These are phyloP conservation scores for Microascus cirrosus DNA, from an alignment of 2,329 filamentous ascomycete genomes.

Conservation along the genomic window DNA sequence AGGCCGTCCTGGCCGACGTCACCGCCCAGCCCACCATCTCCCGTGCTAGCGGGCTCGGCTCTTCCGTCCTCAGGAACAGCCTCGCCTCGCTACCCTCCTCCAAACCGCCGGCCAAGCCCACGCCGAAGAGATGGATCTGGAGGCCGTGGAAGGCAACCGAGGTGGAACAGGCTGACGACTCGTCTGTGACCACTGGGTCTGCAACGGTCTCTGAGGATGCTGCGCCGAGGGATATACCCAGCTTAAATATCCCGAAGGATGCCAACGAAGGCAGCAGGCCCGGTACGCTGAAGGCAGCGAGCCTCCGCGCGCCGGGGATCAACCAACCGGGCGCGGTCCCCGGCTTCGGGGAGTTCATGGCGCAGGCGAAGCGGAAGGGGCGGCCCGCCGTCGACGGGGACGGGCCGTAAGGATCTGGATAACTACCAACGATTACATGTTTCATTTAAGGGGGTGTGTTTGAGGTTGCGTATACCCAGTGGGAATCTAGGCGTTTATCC, in stretches of 20 bases:
- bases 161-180: not conserved
- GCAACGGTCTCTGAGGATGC: not conserved
- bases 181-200: not conserved
- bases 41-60: constrained; percentile 34
- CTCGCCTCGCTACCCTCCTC: constrained; percentile 25
- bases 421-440: too few relatives aligned
- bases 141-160: not conserved
- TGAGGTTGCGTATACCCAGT: too few relatives aligned
- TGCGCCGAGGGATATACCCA: not conserved
- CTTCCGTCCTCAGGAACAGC: constrained; percentile 46
- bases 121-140: not conserved
- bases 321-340: constrained; percentile 68
- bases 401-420: too few relatives aligned
- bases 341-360: constrained; percentile 52
- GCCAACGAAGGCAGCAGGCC: not conserved
- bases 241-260: not conserved
- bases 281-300: not conserved
- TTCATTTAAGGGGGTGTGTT: too few relatives aligned
- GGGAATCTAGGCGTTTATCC: too few relatives aligned
- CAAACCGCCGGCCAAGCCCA: constrained; percentile 11
- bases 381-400: constrained; percentile 28
- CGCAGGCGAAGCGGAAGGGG: constrained; percentile 37
- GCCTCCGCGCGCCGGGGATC: constrained; percentile 55
- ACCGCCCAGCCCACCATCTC: constrained; percentile 48
- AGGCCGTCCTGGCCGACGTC: constrained; percentile 46